Base-by-base conservation (phyloP, 164 flowering plant genomes). In the Tetracentron sinense region DNA sequence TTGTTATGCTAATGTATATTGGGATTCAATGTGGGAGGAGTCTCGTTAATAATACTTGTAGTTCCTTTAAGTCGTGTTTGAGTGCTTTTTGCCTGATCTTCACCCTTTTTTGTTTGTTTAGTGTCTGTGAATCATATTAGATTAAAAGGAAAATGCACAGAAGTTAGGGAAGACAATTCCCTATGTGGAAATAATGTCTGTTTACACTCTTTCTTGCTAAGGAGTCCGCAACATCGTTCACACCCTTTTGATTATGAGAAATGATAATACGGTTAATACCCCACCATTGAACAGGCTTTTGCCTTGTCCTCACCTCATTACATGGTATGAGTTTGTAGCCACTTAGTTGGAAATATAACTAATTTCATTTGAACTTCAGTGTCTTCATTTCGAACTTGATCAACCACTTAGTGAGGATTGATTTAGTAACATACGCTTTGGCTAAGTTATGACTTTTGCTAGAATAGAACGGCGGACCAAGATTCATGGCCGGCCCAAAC, bases 1-100 rank as follows among this genome's bases (percentile, higher is more conserved):
- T 69, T 44, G 21, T 56, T 16, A 42, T 26, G 11, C 42, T 61
- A 16, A 19, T 22, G 23, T 62, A 20, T 31, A 25, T 35, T 67
- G 0, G 52, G 16, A 17, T 35, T 33, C 2, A 14, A 0, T 35
- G 2, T 30, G 20, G 12, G 30, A 31, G 12, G 30, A 31, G 30
- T 55, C 14, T 19, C 42, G 28, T 20, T 58, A 27, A 14, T 10
- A 15, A 19, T 12, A 38, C 42, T n/a, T 62, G 7, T 51, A 44
- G 33, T n/a, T 31, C 28, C 47, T 49, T 50, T 61, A 28, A 54
- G 21, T 51, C 22, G 16, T 22, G 7, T 22, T 20, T 22, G 8
- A 12, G 14, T 3, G 14, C 14, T 8, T 4, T 38, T 4, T 38
- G 14, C 44, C 44, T 38, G 44, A 8, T 8, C 44, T 16, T 4